A percentile compares a stretch with the other conserved stretches of the same genome.
Evolutionary conservation across 495 filamentous ascomycete species (phyloP).

Genomic region (Daldinia grandis): DNA sequence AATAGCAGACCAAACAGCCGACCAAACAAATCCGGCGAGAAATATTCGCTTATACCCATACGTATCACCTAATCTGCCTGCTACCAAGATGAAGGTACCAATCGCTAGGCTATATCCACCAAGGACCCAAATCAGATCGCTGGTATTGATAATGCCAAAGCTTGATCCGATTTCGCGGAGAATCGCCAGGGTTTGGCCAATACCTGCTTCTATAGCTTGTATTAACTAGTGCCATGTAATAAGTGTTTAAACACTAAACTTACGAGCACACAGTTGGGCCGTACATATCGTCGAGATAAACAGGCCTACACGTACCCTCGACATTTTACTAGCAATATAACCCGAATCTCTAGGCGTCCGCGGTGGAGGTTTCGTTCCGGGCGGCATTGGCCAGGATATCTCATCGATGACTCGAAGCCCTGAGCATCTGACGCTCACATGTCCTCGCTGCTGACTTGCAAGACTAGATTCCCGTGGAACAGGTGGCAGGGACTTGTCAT

Average conservation of each 20-base stretch:
- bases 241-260: conserved; percentile 7
- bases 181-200: conserved; percentile 45
- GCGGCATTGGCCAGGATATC: conserved; percentile 36
- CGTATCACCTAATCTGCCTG: conserved; percentile 69
- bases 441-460: conserved; percentile 17
- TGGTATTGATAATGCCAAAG: conserved; percentile 54
- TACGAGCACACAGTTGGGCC: conserved; percentile 44
- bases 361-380: conserved; percentile 11
- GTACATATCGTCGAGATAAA: conserved; percentile 43
- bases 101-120: conserved; percentile 65
- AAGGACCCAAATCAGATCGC: conserved; percentile 57
- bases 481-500: conserved; percentile 27
- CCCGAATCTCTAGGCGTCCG: background rate
- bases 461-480: conserved; percentile 21
- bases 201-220: conserved; percentile 60
- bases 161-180: conserved; percentile 12
- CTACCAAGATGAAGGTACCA: conserved; percentile 67
- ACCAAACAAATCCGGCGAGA: conserved; percentile 68
- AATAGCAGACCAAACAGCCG: conserved; percentile 65
- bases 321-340: conserved; percentile 12
- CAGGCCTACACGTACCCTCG: conserved; percentile 12
- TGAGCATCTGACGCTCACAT: conserved; percentile 21
- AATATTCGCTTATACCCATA: conserved; percentile 71
- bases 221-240: conserved; percentile 55
- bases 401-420: conserved; percentile 24